phyloP scores from a whole-genome alignment of 257 asterid genomes.

The Leptodermis oblonga region DNA sequence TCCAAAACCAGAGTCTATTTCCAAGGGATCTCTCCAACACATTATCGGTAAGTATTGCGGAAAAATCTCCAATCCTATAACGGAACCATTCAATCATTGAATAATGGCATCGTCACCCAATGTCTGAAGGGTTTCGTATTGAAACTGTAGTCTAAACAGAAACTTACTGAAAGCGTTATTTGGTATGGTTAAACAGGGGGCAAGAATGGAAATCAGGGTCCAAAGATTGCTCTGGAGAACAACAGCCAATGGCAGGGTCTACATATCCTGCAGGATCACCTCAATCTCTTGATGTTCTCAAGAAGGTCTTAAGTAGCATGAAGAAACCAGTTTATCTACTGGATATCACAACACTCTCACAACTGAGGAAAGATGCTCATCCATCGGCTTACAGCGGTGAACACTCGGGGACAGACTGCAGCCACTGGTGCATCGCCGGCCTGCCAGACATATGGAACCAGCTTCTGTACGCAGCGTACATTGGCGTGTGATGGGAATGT shows the following conservation, averaged over 20 bases:
- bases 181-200: conserved; percentile 22
- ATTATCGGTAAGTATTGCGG: conserved; percentile 39
- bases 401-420: conserved; percentile 38
- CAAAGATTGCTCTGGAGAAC: conserved; percentile 27
- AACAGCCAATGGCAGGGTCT: conserved; percentile 19
- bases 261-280: conserved; percentile 31
- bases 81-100: no score
- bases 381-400: conserved; percentile 33
- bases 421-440: conserved; percentile 68
- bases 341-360: conserved; percentile 45
- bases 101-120: no score
- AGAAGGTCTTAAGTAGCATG: conserved; percentile 26
- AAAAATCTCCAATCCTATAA: no score
- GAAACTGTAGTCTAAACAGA: no score
- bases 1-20: conserved; percentile 46
- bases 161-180: neutral
- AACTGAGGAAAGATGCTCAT: conserved; percentile 55
- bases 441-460: conserved; percentile 69
- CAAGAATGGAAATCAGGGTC: conserved; percentile 23
- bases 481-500: neutral
- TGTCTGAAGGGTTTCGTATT: no score
- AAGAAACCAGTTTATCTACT: conserved; percentile 42
- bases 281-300: conserved; percentile 19
- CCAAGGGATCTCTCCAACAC: conserved; percentile 57
- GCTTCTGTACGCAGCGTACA: conserved; percentile 41